Evolutionary conservation across 345 rosid genomes (phyloP).

Genomic region (Linum lewisii): DNA sequence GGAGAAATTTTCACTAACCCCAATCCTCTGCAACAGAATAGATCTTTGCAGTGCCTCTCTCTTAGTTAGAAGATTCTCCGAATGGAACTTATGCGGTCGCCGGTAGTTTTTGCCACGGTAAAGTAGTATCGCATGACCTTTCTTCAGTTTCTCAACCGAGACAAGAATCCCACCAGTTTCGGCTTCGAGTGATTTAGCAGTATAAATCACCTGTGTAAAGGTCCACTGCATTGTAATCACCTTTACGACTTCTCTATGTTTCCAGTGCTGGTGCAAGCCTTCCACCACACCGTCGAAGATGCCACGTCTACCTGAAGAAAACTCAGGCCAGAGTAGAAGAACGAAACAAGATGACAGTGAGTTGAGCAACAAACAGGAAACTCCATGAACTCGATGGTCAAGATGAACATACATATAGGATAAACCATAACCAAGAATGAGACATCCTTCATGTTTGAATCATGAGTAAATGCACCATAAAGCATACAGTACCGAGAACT

Average conservation of each 20-base stretch:
- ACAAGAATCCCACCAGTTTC: constrained; percentile 71
- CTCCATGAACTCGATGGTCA: too few relatives aligned
- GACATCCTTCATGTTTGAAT: too few relatives aligned
- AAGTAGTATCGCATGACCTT: constrained; percentile 65
- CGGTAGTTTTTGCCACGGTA: constrained; percentile 82
- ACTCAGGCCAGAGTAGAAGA: neutral
- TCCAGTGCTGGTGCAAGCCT: constrained; percentile 90
- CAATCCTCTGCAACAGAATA: constrained; percentile 61
- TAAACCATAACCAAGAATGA: too few relatives aligned
- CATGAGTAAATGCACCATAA: neutral
- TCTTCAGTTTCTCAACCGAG: constrained; percentile 56
- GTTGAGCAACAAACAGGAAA: too few relatives aligned
- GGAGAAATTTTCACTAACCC: constrained; percentile 37
- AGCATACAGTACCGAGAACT: constrained; percentile 42
- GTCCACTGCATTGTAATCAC: constrained; percentile 70
- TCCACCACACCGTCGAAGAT: constrained; percentile 77
- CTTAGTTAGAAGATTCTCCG: constrained; percentile 56
- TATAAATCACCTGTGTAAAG: constrained; percentile 40
- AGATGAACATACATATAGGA: too few relatives aligned
- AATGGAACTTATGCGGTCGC: constrained; percentile 43
- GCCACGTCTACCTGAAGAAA: constrained; percentile 68
- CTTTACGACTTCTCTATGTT: constrained; percentile 72
- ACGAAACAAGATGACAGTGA: neutral
- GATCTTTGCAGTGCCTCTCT: constrained; percentile 62
- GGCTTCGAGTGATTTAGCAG: constrained; percentile 63